A percentile compares a stretch with the other conserved stretches of the same genome.
These are phyloP conservation scores for Monilinia fructigena DNA, from an alignment of 2,329 filamentous ascomycete species.

Conservation along the genomic window DNA sequence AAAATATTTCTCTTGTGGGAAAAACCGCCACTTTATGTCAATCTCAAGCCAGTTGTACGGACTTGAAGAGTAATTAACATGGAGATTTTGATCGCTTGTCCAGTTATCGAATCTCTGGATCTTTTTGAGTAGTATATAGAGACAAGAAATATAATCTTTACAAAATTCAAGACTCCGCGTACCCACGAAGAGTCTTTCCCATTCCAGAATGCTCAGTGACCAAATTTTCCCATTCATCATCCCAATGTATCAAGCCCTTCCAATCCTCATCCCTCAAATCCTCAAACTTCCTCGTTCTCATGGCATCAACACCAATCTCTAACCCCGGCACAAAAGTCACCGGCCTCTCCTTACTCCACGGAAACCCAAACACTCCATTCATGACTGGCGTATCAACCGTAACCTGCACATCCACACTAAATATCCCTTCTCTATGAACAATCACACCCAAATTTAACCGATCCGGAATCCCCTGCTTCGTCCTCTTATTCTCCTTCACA, in stretches of 20 bases:
- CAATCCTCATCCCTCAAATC: constrained; percentile 29
- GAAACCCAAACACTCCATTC: constrained; percentile 25
- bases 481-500: constrained; percentile 26
- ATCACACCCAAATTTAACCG: constrained; percentile 26
- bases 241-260: constrained; percentile 24
- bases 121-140: neutral
- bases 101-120: neutral
- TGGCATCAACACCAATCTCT: constrained; percentile 29
- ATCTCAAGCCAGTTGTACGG: constrained; percentile 1
- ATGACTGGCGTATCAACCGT: constrained; percentile 29
- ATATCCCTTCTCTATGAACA: constrained; percentile 21
- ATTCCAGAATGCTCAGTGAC: constrained; percentile 15
- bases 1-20: constrained; percentile 12
- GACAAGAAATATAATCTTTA: neutral
- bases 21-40: constrained; percentile 8
- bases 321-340: constrained; percentile 26
- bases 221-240: constrained; percentile 27
- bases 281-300: constrained; percentile 27
- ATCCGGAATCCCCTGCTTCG: constrained; percentile 29
- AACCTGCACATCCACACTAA: constrained; percentile 27
- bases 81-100: neutral
- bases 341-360: constrained; percentile 27
- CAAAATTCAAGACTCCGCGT: neutral
- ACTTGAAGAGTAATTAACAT: neutral
- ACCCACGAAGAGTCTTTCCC: neutral